Base-by-base conservation (phyloP, 2,329 filamentous ascomycete species). In the Verticillium dahliae region DNA sequence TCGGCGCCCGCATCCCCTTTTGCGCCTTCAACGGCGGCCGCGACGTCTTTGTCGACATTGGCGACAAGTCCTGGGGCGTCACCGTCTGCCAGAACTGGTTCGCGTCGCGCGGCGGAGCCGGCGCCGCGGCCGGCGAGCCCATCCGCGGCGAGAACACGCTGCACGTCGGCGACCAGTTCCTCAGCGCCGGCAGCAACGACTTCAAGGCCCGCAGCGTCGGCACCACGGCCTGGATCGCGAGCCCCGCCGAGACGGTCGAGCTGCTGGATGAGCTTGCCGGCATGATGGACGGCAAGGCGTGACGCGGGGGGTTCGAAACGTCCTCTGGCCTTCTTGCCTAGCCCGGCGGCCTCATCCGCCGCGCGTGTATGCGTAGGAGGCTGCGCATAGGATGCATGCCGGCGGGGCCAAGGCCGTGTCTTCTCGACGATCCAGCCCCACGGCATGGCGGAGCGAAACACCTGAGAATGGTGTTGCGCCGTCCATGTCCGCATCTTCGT, bases 1-100 rank as follows among this genome's bases (percentile, higher is more conserved):
- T 15, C 35, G 55, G 52, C 27, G 55, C 31, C 58, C 67, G 72
- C 31, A 78, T 99, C 37, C 95, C 95, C 0, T 99, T 98, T 72
- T 99, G 95, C 72, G 95, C 95, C 27, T 99, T 99, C 80, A 99
- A 99, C 74, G 95, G 94, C 60, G 95, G 95, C 11, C 94, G 95
- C 65, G 95, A 99, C 73, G 92, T 98, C 52, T 99, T 99, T 75
- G 93, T 99, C 60, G 95, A 99, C 73, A 97, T 99, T 70, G 95
- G 95, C 61, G 95, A 99, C 78, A 99, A 99, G 78, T 92, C 89
- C 60, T 96, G 93, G 90, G 95, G 95, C 66, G 95, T 99, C 2
- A 83, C 90, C 38, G 92, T 93, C 4, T 97, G 93, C 73, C 95
- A 99, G 78, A 85, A 88, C 62, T 97, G 92, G 80, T 97, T 97